phyloP scores from a whole-genome alignment of 768 basidiomycete species.

The Mycena leptocephala region DNA sequence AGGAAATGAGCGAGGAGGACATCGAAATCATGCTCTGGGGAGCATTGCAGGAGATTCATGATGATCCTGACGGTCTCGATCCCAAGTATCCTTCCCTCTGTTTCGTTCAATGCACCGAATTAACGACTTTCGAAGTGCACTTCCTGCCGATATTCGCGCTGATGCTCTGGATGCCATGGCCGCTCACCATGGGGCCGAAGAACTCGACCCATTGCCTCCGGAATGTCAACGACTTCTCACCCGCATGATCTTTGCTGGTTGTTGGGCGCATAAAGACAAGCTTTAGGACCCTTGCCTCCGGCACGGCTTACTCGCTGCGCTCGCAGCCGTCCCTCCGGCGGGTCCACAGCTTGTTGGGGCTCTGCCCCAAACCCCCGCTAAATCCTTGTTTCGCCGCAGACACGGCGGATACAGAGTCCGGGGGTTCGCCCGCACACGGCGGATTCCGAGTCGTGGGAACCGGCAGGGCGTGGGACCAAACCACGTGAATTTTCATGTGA shows the following conservation, averaged over 20 bases:
- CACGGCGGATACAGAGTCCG: no score
- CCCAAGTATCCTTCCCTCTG: conserved; percentile 23
- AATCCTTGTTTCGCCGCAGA: no score
- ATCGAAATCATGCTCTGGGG: not conserved
- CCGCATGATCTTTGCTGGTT: not conserved
- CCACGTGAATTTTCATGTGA: no score
- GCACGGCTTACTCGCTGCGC: no score
- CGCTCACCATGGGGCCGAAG: not conserved
- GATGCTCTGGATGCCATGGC: not conserved
- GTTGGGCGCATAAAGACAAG: conserved; percentile 11
- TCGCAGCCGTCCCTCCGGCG: no score
- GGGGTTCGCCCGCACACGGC: no score
- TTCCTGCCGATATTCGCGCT: not conserved
- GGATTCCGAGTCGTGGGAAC: no score
- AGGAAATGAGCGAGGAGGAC: not conserved
- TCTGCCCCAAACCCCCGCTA: no score
- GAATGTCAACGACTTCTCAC: not conserved
- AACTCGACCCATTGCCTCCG: not conserved
- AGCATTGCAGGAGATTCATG: not conserved
- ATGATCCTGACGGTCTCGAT: not conserved
- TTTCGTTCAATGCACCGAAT: not conserved
- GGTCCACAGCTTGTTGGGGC: no score
- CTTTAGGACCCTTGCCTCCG: no score
- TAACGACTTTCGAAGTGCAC: not conserved
- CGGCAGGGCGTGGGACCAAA: no score